A percentile compares a stretch with the other conserved stretches of the same genome.
phyloP scores from a whole-genome alignment of 1,284 basidiomycete species.

The Cutaneotrichosporon cavernicola region DNA sequence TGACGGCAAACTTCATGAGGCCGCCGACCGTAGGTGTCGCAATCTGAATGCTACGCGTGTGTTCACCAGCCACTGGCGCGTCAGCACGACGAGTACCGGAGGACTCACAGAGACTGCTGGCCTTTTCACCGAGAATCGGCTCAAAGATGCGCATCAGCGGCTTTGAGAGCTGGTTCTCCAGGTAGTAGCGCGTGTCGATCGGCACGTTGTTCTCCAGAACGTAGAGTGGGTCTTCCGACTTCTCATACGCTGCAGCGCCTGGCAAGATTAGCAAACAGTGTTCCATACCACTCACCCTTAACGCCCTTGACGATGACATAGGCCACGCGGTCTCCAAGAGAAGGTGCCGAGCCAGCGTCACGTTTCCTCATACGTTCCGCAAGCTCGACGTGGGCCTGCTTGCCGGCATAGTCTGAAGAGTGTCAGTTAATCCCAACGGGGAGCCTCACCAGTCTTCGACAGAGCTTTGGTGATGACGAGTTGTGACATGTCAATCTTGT shows the following conservation, averaged over 20 bases:
- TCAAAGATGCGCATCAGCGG: constrained; percentile 95
- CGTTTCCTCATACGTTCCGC: constrained; percentile 91
- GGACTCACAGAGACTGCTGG: constrained; percentile 71
- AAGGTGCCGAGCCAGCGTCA: constrained; percentile 90
- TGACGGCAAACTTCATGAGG: constrained; percentile 95
- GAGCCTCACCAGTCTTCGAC: constrained; percentile 69
- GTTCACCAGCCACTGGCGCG: constrained; percentile 78
- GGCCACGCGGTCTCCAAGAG: constrained; percentile 90
- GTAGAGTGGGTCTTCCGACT: constrained; percentile 93
- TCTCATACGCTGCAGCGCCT: constrained; percentile 97
- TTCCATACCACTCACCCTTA: constrained; percentile 62
- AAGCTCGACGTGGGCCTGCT: constrained; percentile 92
- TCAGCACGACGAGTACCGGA: not conserved
- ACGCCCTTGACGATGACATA: constrained; percentile 96
- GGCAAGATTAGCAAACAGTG: not conserved
- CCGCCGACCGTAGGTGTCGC: constrained; percentile 92
- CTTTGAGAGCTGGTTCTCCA: constrained; percentile 94
- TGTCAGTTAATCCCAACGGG: not conserved
- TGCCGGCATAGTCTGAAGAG: constrained; percentile 55
- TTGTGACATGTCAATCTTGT: constrained; percentile 96
- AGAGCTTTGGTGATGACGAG: constrained; percentile 95
- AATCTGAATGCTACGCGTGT: constrained; percentile 88
- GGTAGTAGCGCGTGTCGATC: constrained; percentile 93
- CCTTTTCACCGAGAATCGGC: constrained; percentile 90
- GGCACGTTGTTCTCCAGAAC: constrained; percentile 95